A percentile compares a stretch with the other conserved stretches of the same genome.
These are phyloP conservation scores for Trichoderma endophyticum DNA, from an alignment of 2,329 filamentous ascomycete genomes.

Conservation along the genomic window DNA sequence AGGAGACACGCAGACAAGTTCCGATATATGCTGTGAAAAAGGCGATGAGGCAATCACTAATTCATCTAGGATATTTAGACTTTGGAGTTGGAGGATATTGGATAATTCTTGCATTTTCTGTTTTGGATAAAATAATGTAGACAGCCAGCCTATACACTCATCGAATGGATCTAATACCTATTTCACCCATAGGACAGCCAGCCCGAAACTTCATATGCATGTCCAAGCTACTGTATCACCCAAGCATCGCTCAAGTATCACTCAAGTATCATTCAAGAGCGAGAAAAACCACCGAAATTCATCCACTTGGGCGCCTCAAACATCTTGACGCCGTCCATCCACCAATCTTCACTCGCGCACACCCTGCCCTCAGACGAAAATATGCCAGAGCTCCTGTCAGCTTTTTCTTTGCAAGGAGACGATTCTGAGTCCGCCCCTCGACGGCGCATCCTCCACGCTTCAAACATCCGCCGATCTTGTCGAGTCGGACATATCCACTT, in stretches of 20 bases:
- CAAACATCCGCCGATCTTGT: constrained; percentile 27
- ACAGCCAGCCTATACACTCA: constrained; percentile 2
- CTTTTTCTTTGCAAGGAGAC: constrained; percentile 27
- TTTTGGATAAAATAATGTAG: not conserved
- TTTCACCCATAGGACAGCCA: not conserved
- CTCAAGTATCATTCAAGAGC: not conserved
- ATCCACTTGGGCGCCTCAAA: constrained; percentile 35
- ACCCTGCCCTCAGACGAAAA: constrained; percentile 28
- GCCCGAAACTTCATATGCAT: not conserved
- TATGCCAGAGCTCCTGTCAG: constrained; percentile 24
- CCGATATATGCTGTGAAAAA: constrained; percentile 46
- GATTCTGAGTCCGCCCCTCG: not conserved
- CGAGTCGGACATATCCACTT: constrained; percentile 29
- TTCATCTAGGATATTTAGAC: not conserved
- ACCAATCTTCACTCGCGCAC: constrained; percentile 33
- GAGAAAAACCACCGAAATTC: constrained; percentile 22
- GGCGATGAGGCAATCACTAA: not conserved
- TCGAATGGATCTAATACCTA: constrained; percentile 3
- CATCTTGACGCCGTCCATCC: constrained; percentile 34
- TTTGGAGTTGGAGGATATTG: constrained; percentile 9
- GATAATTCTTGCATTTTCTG: not conserved
- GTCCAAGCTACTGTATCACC: not conserved
- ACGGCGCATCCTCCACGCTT: constrained; percentile 27
- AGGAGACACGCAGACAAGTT: constrained; percentile 32
- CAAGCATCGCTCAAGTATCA: not conserved